Evolutionary conservation across 768 basidiomycete species (phyloP).

Genomic region (Pleurotus ostreatus): DNA sequence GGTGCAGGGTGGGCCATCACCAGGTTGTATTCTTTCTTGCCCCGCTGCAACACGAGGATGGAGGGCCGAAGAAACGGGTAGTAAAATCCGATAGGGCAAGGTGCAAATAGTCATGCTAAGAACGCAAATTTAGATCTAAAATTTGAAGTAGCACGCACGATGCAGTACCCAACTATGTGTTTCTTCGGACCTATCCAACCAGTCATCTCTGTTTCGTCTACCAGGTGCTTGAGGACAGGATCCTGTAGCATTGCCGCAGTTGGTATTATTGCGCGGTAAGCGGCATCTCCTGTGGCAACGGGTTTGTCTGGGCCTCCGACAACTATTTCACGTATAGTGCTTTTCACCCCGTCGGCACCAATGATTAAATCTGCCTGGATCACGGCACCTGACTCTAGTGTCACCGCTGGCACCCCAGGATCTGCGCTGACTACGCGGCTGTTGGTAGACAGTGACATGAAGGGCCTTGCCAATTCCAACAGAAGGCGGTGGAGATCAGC

Average conservation of each 20-base stretch:
- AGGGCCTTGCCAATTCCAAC: constrained; percentile 28
- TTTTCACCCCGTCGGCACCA: constrained; percentile 13
- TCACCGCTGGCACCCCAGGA: constrained; percentile 23
- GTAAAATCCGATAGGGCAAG: constrained; percentile 1
- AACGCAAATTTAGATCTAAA: neutral
- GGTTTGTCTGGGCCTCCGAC: constrained; percentile 44
- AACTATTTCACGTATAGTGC: constrained; percentile 36
- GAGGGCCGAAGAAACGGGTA: neutral
- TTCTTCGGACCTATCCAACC: constrained; percentile 55
- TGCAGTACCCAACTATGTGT: constrained; percentile 32
- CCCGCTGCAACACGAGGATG: constrained; percentile 20
- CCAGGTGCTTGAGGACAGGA: constrained; percentile 44
- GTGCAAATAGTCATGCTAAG: neutral
- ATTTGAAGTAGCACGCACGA: constrained; percentile 22
- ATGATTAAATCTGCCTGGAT: constrained; percentile 23
- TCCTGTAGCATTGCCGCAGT: constrained; percentile 42
- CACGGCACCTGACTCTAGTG: constrained; percentile 38
- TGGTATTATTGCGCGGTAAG: constrained; percentile 53
- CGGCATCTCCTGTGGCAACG: constrained; percentile 58
- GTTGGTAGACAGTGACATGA: constrained; percentile 30
- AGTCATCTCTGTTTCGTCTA: constrained; percentile 48
- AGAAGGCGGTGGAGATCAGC: constrained; percentile 44
- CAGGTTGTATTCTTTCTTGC: constrained; percentile 39
- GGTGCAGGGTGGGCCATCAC: constrained; percentile 39
- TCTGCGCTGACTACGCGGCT: constrained; percentile 29